Conservation (phyloP, 257 asterid genomes). For the Lavandula angustifolia region DNA sequence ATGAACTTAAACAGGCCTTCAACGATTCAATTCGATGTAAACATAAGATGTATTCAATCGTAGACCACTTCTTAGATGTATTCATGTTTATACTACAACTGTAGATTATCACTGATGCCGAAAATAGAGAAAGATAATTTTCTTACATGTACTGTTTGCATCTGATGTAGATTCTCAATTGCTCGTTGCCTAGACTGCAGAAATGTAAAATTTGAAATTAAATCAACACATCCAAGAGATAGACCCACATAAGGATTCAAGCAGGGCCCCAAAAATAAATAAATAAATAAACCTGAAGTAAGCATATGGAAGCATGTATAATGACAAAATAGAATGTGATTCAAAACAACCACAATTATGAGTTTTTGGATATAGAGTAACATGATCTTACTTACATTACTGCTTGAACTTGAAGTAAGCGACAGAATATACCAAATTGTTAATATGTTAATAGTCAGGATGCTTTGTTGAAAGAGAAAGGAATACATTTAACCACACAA, state of each 20-base stretch:
- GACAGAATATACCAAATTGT: slow-evolving; percentile 17
- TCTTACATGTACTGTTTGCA: slow-evolving; percentile 90
- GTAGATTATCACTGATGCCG: background rate
- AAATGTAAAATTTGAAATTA: slow-evolving; percentile 25
- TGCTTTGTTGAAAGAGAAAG: background rate
- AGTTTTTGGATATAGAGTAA: slow-evolving; percentile 28
- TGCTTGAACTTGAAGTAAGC: slow-evolving; percentile 18
- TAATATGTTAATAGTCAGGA: slow-evolving; percentile 2
- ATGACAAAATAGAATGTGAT: slow-evolving; percentile 21
- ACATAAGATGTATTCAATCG: slow-evolving; percentile 13
- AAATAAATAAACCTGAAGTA: background rate
- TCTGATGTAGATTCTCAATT: slow-evolving; percentile 78
- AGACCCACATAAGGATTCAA: slow-evolving; percentile 15
- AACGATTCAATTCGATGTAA: slow-evolving; percentile 10
- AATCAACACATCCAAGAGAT: slow-evolving; percentile 22
- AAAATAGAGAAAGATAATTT: slow-evolving; percentile 12
- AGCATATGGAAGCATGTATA: slow-evolving; percentile 8
- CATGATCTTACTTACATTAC: slow-evolving; percentile 2
- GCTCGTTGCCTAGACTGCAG: slow-evolving; percentile 98
- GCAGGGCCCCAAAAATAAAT: background rate
- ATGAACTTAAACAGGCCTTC: slow-evolving; percentile 16
- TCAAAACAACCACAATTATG: slow-evolving; percentile 19
- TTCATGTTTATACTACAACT: slow-evolving; percentile 5
- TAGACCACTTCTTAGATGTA: slow-evolving; percentile 4
- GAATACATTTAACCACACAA: background rate